Base-by-base conservation (phyloP, 768 basidiomycete genomes). In the Lactarius hatsudake region DNA sequence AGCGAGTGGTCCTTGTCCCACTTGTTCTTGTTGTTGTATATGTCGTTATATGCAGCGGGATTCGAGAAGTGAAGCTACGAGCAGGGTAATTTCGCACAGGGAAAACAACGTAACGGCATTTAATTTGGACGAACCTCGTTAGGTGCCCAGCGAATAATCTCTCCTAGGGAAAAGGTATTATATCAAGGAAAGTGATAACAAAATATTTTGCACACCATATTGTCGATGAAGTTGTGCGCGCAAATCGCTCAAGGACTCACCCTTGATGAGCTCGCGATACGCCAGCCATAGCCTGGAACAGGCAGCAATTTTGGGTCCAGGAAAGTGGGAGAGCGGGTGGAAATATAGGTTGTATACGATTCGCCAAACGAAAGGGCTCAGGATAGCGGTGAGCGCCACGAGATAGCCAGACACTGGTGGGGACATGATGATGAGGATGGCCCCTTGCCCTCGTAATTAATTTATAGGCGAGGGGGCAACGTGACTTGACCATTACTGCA, bases 21-120 rank as follows among this genome's bases (percentile, higher is more conserved):
- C 42, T 42, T 42, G 42, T 42, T 42, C 42, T 15, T 45, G 40
- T 28, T 30, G 5, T 62, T 53, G 32, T 62, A 62, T 28, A 62
- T 62, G 15, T 30, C 61, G 20, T 62, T 53, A 30, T 28, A 45
- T 10, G 48, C 61, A 7, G 40, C 61, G 7, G 61, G 43, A 45
- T 62, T 53, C 32, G 61, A 23, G 32, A 62, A 62, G n/a, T 62
- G 48, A 20, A 62, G 61, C 48, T 62, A 7, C 6, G 42, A 18
- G 17, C 15, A 42, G 8, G 5, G 42, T 42, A 18, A 18, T 18
- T 42, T 42, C 5, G 38, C 7, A 17, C 28, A 13, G 36, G 36
- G 12, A 38, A 38, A 38, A 38, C 36, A 12, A 38, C 12, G 3
- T 12, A 38, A 3, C 13, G 3, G 0, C 5, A 40, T 40, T 40